A percentile compares a stretch with the other conserved stretches of the same genome.
Conservation (phyloP, 2,329 filamentous ascomycete species). For the Xylaria sp. region DNA sequence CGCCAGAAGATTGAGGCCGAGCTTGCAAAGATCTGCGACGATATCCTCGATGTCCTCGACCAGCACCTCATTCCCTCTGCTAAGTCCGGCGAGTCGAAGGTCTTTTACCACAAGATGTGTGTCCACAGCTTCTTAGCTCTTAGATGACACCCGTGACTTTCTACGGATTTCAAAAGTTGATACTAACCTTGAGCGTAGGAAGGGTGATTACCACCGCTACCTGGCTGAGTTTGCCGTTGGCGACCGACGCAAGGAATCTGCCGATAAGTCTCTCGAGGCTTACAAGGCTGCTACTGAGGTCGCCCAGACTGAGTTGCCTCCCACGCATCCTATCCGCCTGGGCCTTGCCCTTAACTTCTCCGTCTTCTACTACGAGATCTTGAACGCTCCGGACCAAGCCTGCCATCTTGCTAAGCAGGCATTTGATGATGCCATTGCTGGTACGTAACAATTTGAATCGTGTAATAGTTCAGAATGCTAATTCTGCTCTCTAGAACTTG, state of each 20-base stretch:
- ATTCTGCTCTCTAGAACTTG: conserved; percentile 73
- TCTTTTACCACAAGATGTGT: conserved; percentile 99
- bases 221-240: conserved; percentile 95
- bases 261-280: conserved; percentile 93
- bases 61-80: conserved; percentile 93
- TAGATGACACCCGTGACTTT: neutral
- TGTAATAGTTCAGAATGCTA: conserved; percentile 33
- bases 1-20: conserved; percentile 98
- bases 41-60: conserved; percentile 95
- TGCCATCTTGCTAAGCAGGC: conserved; percentile 97
- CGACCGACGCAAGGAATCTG: conserved; percentile 93
- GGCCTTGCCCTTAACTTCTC: conserved; percentile 96
- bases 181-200: conserved; percentile 68
- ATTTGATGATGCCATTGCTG: conserved; percentile 94
- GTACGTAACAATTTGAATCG: conserved; percentile 49
- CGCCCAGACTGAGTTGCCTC: conserved; percentile 86
- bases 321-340: conserved; percentile 92
- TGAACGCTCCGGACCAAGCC: conserved; percentile 97
- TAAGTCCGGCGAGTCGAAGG: conserved; percentile 96
- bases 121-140: conserved; percentile 45
- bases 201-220: conserved; percentile 99
- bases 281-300: conserved; percentile 96
- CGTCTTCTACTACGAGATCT: conserved; percentile 99
- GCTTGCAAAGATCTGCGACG: conserved; percentile 96
- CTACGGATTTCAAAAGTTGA: conserved; percentile 8